Percentiles rank a stretch among this genome's conserved stretches.
phyloP scores from a whole-genome alignment of 768 basidiomycete genomes.

The Inosperma sp. region DNA sequence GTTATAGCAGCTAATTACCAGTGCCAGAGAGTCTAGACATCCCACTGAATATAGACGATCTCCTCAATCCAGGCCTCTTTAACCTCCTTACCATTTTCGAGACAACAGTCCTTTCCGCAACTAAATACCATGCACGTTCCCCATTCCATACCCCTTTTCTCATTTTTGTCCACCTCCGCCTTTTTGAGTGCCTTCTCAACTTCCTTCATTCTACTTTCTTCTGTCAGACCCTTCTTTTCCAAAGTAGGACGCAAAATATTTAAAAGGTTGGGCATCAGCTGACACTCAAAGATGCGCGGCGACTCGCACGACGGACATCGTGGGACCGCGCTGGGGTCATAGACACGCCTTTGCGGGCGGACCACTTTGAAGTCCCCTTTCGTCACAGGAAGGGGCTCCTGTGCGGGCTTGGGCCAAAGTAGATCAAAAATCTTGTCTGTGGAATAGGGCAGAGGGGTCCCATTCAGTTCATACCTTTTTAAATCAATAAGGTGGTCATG shows the following conservation, averaged over 20 bases:
- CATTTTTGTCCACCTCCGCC: slow-evolving; percentile 31
- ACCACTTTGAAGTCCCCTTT: slow-evolving; percentile 58
- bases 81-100: slow-evolving; percentile 30
- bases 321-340: slow-evolving; percentile 51
- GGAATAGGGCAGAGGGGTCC: slow-evolving; percentile 82
- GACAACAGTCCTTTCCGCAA: slow-evolving; percentile 75
- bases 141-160: slow-evolving; percentile 83
- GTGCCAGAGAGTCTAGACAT: slow-evolving; percentile 20
- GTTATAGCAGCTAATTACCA: too few species aligned
- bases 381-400: slow-evolving; percentile 50
- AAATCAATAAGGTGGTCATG: slow-evolving; percentile 3
- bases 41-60: slow-evolving; percentile 54
- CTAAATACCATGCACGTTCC: slow-evolving; percentile 89
- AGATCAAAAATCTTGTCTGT: slow-evolving; percentile 65
- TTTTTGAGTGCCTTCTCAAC: slow-evolving; percentile 54
- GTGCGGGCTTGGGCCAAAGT: slow-evolving; percentile 62
- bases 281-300: slow-evolving; percentile 81
- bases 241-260: slow-evolving; percentile 51
- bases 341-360: slow-evolving; percentile 45
- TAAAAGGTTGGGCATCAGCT: slow-evolving; percentile 93
- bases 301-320: slow-evolving; percentile 64
- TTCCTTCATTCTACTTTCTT: slow-evolving; percentile 64
- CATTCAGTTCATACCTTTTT: slow-evolving; percentile 80
- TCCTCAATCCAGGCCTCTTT: slow-evolving; percentile 24
- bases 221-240: slow-evolving; percentile 39